Percentiles rank a stretch among this genome's conserved stretches.
phyloP scores from a whole-genome alignment of 306 rosid genomes.

The Datisca glomerata region DNA sequence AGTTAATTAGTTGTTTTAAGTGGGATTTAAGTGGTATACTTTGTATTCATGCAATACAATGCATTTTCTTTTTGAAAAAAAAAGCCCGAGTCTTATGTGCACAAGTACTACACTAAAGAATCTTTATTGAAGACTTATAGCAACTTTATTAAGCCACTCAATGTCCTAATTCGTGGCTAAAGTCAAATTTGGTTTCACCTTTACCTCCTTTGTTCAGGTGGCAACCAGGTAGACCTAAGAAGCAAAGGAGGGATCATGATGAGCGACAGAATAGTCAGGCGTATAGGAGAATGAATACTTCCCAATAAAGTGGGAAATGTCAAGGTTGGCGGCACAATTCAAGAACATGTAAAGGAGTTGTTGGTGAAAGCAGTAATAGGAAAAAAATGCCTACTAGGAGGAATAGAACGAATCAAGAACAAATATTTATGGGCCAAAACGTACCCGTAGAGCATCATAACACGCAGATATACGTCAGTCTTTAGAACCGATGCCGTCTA shows the following conservation, averaged over 20 bases:
- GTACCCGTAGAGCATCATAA: no score
- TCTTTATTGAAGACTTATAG: no score
- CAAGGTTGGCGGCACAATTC: background rate
- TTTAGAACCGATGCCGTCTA: no score
- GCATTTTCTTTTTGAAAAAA: no score
- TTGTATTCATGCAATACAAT: background rate
- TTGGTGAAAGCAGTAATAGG: no score
- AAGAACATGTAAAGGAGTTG: background rate
- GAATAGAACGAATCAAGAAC: no score
- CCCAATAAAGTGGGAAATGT: background rate
- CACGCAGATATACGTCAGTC: no score
- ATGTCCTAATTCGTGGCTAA: no score
- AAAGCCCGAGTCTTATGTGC: background rate
- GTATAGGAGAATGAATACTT: background rate
- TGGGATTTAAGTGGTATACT: background rate
- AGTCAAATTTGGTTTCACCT: background rate
- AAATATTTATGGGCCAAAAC: no score
- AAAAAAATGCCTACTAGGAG: no score
- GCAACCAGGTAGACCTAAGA: background rate
- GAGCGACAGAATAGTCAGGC: background rate
- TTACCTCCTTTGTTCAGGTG: background rate
- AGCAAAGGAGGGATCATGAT: background rate
- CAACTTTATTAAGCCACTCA: no score
- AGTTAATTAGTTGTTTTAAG: no score
- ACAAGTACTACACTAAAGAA: background rate